Conservation (phyloP, 2,329 filamentous ascomycete genomes). For the Knufia petricola region DNA sequence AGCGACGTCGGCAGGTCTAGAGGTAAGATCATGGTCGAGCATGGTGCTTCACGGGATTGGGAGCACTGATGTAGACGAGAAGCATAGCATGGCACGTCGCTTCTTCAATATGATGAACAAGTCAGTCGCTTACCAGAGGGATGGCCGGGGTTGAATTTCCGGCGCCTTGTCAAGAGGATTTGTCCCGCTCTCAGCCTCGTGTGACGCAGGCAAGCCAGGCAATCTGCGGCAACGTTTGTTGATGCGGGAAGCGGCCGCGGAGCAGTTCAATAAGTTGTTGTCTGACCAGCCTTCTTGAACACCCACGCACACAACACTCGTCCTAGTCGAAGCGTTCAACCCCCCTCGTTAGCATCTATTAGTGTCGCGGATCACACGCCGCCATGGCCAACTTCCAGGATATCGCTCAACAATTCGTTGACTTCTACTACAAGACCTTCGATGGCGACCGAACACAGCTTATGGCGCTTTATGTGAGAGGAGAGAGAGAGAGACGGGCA, state of each 20-base stretch:
- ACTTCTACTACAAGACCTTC: conserved; percentile 86
- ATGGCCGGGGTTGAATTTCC: too few species aligned
- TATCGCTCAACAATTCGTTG: conserved; percentile 61
- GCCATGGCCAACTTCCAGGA: conserved; percentile 24
- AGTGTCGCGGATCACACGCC: not conserved
- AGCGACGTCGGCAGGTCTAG: too few species aligned
- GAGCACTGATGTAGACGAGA: too few species aligned
- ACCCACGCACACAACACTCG: not conserved
- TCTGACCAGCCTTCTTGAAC: not conserved
- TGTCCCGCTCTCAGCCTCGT: not conserved
- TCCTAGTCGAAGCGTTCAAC: too few species aligned
- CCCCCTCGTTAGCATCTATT: not conserved
- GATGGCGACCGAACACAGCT: conserved; percentile 60
- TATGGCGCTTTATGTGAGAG: conserved; percentile 69
- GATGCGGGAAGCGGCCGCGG: not conserved
- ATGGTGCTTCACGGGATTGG: too few species aligned
- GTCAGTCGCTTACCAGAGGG: too few species aligned
- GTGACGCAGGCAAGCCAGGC: not conserved
- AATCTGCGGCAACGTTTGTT: not conserved
- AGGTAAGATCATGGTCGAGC: too few species aligned
- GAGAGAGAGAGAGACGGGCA: conserved; percentile 40
- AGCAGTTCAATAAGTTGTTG: not conserved
- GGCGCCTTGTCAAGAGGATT: too few species aligned
- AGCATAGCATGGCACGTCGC: too few species aligned
- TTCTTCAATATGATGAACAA: too few species aligned